phyloP scores from a whole-genome alignment of 2,329 filamentous ascomycete genomes.

The Leptographium flavum region DNA sequence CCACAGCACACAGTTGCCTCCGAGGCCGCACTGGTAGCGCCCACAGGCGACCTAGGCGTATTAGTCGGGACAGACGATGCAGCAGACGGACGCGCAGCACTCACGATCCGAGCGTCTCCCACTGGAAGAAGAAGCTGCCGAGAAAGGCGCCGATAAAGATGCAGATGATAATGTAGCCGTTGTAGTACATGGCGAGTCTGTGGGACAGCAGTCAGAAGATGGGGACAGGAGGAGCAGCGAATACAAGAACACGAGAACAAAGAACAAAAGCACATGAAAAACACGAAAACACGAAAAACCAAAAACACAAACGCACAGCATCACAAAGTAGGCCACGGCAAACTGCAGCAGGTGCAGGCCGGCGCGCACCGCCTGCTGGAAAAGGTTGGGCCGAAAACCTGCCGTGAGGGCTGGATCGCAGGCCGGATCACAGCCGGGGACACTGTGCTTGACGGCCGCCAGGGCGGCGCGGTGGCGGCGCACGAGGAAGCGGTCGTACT shows the following conservation, averaged over 20 bases:
- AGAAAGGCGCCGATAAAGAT: constrained; percentile 65
- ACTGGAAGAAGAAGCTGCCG: constrained; percentile 60
- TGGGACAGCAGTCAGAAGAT: not conserved
- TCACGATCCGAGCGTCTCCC: constrained; percentile 36
- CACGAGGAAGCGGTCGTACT: constrained; percentile 56
- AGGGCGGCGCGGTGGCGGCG: constrained; percentile 26
- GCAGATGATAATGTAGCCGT: constrained; percentile 65
- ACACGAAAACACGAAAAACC: no score
- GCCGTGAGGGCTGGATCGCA: not conserved
- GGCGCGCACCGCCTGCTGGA: constrained; percentile 54
- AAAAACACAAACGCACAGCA: constrained; percentile 44
- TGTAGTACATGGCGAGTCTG: constrained; percentile 42
- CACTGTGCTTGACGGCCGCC: not conserved
- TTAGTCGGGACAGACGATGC: not conserved
- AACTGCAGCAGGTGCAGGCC: constrained; percentile 58
- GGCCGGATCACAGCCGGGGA: not conserved
- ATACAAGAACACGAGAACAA: no score
- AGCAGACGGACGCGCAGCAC: no score
- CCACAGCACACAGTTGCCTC: constrained; percentile 16
- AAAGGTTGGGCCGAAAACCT: constrained; percentile 38
- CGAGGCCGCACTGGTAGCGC: constrained; percentile 12
- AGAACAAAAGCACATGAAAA: no score
- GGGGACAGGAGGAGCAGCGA: no score
- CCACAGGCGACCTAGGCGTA: not conserved
- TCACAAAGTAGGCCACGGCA: constrained; percentile 63